Evolutionary conservation across 2,329 filamentous ascomycete species (phyloP), one percentile per base, ranked within the genome.

Genomic region (Reticulascus tulasneorum): DNA sequence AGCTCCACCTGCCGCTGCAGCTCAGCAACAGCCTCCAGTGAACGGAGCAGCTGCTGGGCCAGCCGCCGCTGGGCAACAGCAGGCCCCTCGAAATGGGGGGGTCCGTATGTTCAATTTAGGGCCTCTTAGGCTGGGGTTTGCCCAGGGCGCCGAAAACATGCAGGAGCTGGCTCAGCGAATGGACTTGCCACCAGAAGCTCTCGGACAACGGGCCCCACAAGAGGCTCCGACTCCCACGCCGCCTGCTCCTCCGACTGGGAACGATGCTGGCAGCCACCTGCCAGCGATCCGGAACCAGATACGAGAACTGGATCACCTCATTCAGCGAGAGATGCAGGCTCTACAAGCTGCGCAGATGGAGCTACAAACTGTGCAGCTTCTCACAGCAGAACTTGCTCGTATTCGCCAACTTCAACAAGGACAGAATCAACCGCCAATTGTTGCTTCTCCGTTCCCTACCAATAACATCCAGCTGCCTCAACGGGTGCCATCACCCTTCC

Each of bases 51-150:
- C 24, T 24, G 38, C 32, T 15, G 35, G 32, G 12, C 18, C 20
- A 11, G 44, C 43, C n/a, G 53, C 53, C 10, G 45, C 47, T 5
- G 46, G 37, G 1, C 50, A 54, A 10, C 54, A 47, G 29, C 45
- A 44, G 29, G 45, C 42, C 9, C 47, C 63, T 11, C 50, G 45
- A 8, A 45, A 29, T 27, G 58, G 54, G 10, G 68, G 73, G 33
- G 73, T 79, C 44, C 70, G 79, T 26, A 70, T 86, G 37, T 81
- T 84, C 49, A 84, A 86, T 48, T 63, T 93, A 29, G 86, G 86
- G 1, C 86, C 86, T 3, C 65, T 93, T 21, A 71, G 85, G 19
- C 65, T 93, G 16, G 86, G 83, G 0, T 86, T 91, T 49, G 86
- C 82, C n/a, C 81, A 86, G 67, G 84, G 60, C 57, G 82, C 60